Evolutionary conservation across 2,329 filamentous ascomycete species (phyloP).

Genomic region (Dothistroma septosporum): DNA sequence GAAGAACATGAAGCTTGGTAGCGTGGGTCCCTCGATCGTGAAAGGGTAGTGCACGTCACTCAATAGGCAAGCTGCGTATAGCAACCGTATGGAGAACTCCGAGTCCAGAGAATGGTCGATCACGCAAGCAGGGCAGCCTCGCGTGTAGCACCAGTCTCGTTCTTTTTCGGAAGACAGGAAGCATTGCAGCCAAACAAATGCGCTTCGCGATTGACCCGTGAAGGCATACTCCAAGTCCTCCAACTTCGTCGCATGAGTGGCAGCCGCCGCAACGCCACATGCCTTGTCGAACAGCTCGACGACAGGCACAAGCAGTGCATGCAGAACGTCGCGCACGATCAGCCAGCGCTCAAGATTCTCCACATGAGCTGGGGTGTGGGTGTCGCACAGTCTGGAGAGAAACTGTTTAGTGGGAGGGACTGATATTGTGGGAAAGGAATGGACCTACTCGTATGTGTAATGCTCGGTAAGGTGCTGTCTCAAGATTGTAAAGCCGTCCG

Average conservation of each 20-base stretch:
- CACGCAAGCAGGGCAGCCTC: slow-evolving; percentile 52
- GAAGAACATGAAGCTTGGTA: slow-evolving; percentile 39
- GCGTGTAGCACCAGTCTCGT: slow-evolving; percentile 53
- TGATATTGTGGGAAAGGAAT: slow-evolving; percentile 1
- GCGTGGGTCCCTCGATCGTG: slow-evolving; percentile 32
- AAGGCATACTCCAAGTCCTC: slow-evolving; percentile 57
- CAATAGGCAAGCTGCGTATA: slow-evolving; percentile 46
- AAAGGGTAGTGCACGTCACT: slow-evolving; percentile 40
- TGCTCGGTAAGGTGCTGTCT: slow-evolving; percentile 40
- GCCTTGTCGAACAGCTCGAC: slow-evolving; percentile 55
- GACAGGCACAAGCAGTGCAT: slow-evolving; percentile 56
- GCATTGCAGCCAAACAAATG: slow-evolving; percentile 58
- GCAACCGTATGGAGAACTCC: slow-evolving; percentile 46
- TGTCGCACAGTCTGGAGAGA: slow-evolving; percentile 42
- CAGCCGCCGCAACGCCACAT: slow-evolving; percentile 49
- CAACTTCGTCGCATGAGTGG: slow-evolving; percentile 45
- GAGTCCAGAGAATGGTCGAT: slow-evolving; percentile 44
- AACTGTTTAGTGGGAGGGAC: slow-evolving; percentile 37
- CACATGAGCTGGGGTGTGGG: slow-evolving; percentile 36
- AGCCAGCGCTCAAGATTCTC: slow-evolving; percentile 42
- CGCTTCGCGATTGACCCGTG: slow-evolving; percentile 52
- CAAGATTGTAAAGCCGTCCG: slow-evolving; percentile 44
- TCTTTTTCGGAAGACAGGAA: slow-evolving; percentile 52
- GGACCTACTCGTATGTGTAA: slow-evolving; percentile 37
- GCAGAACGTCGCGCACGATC: slow-evolving; percentile 56